Conservation (phyloP, 2,329 filamentous ascomycete species). For the Cladorrhinum sp. region DNA sequence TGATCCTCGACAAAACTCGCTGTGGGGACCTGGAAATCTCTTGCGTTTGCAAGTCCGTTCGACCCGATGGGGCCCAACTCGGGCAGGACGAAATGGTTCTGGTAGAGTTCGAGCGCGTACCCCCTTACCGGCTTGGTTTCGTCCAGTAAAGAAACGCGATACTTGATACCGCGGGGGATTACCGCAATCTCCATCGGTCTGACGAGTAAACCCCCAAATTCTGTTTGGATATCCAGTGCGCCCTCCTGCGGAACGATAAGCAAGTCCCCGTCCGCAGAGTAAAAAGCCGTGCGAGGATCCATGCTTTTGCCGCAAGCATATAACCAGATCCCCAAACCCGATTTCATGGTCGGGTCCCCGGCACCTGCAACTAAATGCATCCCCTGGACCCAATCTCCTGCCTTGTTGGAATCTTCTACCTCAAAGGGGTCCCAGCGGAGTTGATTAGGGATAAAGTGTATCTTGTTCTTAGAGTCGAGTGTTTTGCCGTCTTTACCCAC, state of each 20-base stretch:
- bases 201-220: slow-evolving; percentile 71
- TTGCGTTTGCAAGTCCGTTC: slow-evolving; percentile 69
- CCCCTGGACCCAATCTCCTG: slow-evolving; percentile 50
- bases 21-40: slow-evolving; percentile 72
- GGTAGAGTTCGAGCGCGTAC: slow-evolving; percentile 73
- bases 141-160: slow-evolving; percentile 66
- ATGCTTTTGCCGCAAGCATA: slow-evolving; percentile 79
- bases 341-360: slow-evolving; percentile 75
- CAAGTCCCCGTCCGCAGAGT: slow-evolving; percentile 79
- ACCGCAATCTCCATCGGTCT: slow-evolving; percentile 75
- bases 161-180: slow-evolving; percentile 71
- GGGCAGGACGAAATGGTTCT: slow-evolving; percentile 68
- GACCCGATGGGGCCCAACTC: slow-evolving; percentile 72
- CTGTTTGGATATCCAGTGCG: slow-evolving; percentile 71
- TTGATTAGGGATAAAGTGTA: slow-evolving; percentile 77
- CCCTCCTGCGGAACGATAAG: slow-evolving; percentile 75
- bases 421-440: slow-evolving; percentile 77
- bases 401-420: slow-evolving; percentile 55
- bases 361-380: slow-evolving; percentile 73
- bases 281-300: slow-evolving; percentile 71
- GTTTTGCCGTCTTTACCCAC: background rate
- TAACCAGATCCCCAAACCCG: slow-evolving; percentile 75
- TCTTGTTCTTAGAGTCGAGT: slow-evolving; percentile 35
- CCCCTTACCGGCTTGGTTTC: slow-evolving; percentile 61
- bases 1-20: slow-evolving; percentile 64